Percentiles rank a stretch among this genome's conserved stretches.
These are phyloP conservation scores for Capsella bursapastoris DNA, from an alignment of 345 rosid species.

Conservation along the genomic window DNA sequence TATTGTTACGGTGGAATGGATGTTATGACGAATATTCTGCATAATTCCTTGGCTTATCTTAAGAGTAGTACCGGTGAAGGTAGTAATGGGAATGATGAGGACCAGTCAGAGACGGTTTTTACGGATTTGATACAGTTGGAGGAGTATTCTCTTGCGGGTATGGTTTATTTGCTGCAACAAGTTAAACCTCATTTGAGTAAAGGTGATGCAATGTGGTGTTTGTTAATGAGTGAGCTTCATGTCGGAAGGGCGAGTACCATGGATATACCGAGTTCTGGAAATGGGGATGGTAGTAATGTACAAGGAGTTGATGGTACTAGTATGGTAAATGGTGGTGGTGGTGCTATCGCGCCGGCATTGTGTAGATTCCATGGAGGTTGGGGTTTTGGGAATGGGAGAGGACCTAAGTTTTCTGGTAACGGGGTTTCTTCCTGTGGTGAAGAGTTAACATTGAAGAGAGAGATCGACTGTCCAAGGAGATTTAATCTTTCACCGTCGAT, in stretches of 20 bases:
- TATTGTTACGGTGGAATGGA: constrained; percentile 91
- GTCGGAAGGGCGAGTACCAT: constrained; percentile 76
- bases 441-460: constrained; percentile 61
- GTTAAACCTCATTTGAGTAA: constrained; percentile 77
- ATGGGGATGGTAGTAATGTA: constrained; percentile 38
- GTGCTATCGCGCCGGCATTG: constrained; percentile 57
- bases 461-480: constrained; percentile 83
- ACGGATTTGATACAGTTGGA: constrained; percentile 74
- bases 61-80: constrained; percentile 51
- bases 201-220: constrained; percentile 99
- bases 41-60: constrained; percentile 75
- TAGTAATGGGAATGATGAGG: constrained; percentile 48
- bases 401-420: constrained; percentile 57
- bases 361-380: constrained; percentile 89
- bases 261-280: constrained; percentile 57
- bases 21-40: constrained; percentile 74
- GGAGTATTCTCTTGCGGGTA: constrained; percentile 79
- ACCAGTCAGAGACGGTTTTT: constrained; percentile 64
- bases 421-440: constrained; percentile 53
- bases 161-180: constrained; percentile 90
- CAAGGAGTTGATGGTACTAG: constrained; percentile 46
- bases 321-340: constrained; percentile 47
- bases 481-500: constrained; percentile 85
- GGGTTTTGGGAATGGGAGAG: constrained; percentile 78
- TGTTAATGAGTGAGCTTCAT: constrained; percentile 89